These are phyloP conservation scores for Carallia pectinifolia DNA, from an alignment of 345 rosid species.

Conservation along the genomic window DNA sequence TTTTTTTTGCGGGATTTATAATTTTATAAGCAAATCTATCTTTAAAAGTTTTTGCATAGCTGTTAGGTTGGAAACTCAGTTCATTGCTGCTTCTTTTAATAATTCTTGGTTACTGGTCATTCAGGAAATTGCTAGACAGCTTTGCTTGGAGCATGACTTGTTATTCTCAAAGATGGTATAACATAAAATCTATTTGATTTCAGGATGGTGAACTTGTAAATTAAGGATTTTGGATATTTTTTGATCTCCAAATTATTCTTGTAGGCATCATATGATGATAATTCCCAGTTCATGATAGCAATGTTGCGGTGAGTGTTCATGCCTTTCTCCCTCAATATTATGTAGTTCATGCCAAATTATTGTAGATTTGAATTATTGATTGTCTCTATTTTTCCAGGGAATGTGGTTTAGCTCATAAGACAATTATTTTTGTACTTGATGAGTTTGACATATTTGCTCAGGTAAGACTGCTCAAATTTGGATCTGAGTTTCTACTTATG, in stretches of 20 bases:
- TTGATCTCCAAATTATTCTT: constrained; percentile 28
- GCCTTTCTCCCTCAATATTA: background rate
- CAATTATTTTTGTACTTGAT: constrained; percentile 76
- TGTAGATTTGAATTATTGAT: constrained; percentile 9
- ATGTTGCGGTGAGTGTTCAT: constrained; percentile 62
- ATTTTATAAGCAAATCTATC: background rate
- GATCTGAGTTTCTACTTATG: background rate
- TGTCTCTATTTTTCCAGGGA: constrained; percentile 55
- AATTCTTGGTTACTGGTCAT: constrained; percentile 11
- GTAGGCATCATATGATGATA: constrained; percentile 93
- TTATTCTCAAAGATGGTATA: constrained; percentile 86
- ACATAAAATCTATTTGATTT: constrained; percentile 4
- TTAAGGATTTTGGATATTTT: constrained; percentile 7
- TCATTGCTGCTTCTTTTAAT: background rate
- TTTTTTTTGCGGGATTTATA: background rate
- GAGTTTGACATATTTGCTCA: constrained; percentile 94
- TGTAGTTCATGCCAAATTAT: background rate
- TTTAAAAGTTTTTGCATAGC: background rate
- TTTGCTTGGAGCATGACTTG: constrained; percentile 78
- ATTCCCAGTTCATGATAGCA: constrained; percentile 79
- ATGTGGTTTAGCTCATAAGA: constrained; percentile 94
- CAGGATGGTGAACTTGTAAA: background rate
- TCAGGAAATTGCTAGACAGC: constrained; percentile 90
- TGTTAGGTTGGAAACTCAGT: background rate
- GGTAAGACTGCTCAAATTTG: constrained; percentile 42